These are phyloP conservation scores for Gracilariopsis chorda DNA, from an alignment of 23 red algal genomes.

Conservation along the genomic window DNA sequence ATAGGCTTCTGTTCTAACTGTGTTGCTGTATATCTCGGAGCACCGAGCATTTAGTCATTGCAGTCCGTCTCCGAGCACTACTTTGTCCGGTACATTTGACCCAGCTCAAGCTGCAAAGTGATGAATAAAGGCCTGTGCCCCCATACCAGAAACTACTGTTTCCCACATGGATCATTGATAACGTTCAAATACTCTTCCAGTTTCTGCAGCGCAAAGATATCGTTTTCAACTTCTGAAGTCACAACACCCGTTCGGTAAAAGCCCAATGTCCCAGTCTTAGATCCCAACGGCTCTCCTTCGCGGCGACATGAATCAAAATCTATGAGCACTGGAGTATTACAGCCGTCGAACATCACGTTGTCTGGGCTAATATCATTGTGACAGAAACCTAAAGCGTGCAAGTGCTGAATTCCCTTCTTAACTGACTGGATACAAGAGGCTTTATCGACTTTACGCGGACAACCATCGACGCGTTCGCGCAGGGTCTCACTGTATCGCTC, in stretches of 20 bases:
- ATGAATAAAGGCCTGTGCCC: no score
- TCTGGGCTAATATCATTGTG: constrained; percentile 46
- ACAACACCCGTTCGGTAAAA: neutral
- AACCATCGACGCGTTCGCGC: neutral
- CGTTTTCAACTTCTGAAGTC: neutral
- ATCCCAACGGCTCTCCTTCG: neutral
- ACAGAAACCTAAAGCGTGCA: constrained; percentile 4
- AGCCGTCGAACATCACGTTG: constrained; percentile 16
- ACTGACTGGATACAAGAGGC: neutral
- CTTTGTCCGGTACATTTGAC: no score
- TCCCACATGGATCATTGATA: neutral
- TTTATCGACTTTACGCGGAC: neutral
- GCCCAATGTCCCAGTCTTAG: neutral
- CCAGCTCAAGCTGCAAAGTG: no score
- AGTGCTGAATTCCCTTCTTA: neutral
- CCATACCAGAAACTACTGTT: no score
- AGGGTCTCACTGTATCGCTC: neutral
- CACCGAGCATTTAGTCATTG: no score
- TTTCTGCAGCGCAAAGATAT: neutral
- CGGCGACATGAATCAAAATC: constrained; percentile 37
- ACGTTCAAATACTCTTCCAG: neutral
- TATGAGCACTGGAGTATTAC: constrained; percentile 3
- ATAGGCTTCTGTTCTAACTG: no score
- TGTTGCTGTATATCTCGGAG: no score
- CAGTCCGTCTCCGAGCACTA: no score